Conservation (phyloP, 257 asterid genomes). For the Nicotiana attenuata region DNA sequence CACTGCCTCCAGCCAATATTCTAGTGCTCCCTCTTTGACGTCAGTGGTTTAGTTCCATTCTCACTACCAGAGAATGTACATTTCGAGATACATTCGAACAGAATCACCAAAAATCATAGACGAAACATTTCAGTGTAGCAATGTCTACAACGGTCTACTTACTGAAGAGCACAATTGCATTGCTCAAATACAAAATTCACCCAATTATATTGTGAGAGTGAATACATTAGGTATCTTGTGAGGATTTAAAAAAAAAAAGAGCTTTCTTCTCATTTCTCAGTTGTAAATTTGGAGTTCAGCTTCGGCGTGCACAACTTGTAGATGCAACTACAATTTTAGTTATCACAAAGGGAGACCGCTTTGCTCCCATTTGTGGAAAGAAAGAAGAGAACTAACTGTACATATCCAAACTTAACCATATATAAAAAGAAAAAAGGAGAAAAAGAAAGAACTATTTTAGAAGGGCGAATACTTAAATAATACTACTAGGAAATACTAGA, state of each 20-base stretch:
- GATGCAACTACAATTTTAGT: neutral
- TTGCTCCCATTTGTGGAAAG: neutral
- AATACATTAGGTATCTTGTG: too few relatives aligned
- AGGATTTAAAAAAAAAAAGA: too few relatives aligned
- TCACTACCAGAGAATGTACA: neutral
- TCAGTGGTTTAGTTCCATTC: neutral
- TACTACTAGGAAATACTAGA: neutral
- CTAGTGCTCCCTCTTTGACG: neutral
- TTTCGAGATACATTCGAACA: neutral
- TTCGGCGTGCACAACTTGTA: neutral
- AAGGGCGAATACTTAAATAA: neutral
- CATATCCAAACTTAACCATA: constrained; percentile 5
- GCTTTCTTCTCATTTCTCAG: too few relatives aligned
- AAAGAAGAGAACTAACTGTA: constrained; percentile 17
- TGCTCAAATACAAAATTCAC: neutral
- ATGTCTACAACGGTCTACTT: neutral
- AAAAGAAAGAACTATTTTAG: neutral
- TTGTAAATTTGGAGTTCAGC: too few relatives aligned
- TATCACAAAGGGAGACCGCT: neutral
- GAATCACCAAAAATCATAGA: neutral
- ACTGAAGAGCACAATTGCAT: neutral
- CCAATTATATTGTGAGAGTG: too few relatives aligned
- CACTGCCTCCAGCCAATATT: constrained; percentile 2
- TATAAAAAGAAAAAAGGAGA: neutral
- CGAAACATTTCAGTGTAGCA: neutral